Evolutionary conservation across 1,284 basidiomycete genomes (phyloP), one percentile per base, ranked within the genome.

Genomic region (Wallemia mellicola): DNA sequence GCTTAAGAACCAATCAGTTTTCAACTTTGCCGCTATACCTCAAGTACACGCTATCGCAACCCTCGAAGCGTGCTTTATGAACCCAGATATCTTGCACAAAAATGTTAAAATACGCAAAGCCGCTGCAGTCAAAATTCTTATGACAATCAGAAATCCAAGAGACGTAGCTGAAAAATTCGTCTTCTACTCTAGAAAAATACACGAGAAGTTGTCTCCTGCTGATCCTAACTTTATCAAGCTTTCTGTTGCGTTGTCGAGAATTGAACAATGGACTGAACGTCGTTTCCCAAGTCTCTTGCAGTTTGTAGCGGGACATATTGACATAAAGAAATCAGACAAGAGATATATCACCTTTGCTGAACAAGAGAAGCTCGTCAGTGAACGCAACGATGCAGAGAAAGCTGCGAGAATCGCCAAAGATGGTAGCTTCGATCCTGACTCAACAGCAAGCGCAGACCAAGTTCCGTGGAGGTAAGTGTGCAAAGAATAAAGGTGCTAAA

Each of bases 71-170:
- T 92, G 89, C 71, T 94, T 91, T 72, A 86, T 86, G 83, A 98
- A 98, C 72, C 78, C 79, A 1, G 73, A 76, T n/a, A 84, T 98
- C 73, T 80, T 95, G 70, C 77, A 83, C 66, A 73, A 77, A 66
- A 94, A 95, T 67, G 82, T 96, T 70, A 96, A 98, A 73, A 98
- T 98, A 66, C 78, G 92, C 61, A 92, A 91, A 68, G 86, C 86
- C 1, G 78, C 83, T 65, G 88, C 91, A 28, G 86, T 89, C 2
- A 68, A 91, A 83, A 75, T 98, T 61, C 92, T 98, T 65, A 83
- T 91, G 77, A 75, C 76, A 25, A 83, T 87, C 2, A 84, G 83
- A 33, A 96, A 96, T 71, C 86, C 87, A 0, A 77, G 87, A 30
- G 89, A 96, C 65, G 88, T 96, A 1, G 81, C 87, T 0, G 77